These are phyloP conservation scores for Boletellus ananiceps DNA, from an alignment of 768 basidiomycete species.

Conservation along the genomic window DNA sequence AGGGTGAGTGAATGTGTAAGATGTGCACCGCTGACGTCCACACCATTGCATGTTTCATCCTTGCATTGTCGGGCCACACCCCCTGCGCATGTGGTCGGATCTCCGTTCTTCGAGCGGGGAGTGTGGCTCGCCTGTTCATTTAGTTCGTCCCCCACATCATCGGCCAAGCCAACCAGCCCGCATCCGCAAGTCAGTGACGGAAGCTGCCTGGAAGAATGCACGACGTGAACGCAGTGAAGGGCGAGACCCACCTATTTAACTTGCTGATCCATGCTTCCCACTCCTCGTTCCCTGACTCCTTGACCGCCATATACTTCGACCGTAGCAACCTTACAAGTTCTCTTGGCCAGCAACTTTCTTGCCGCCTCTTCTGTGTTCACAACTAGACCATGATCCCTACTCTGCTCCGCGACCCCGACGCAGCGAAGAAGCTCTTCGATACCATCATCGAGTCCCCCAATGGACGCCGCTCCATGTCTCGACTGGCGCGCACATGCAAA, in stretches of 20 bases:
- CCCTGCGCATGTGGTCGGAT: constrained; percentile 24
- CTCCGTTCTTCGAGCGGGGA: constrained; percentile 19
- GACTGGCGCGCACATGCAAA: constrained; percentile 71
- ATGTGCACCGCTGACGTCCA: constrained; percentile 5
- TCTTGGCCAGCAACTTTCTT: constrained; percentile 27
- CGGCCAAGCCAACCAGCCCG: constrained; percentile 27
- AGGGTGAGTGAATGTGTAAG: constrained; percentile 16
- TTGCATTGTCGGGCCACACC: constrained; percentile 21
- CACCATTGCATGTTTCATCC: constrained; percentile 4
- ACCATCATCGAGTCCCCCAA: constrained; percentile 52
- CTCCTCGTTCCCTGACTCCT: constrained; percentile 36
- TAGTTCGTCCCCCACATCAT: constrained; percentile 20
- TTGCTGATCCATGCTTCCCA: constrained; percentile 32
- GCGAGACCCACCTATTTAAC: constrained; percentile 37
- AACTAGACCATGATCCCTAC: constrained; percentile 48
- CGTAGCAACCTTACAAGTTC: constrained; percentile 27
- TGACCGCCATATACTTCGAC: constrained; percentile 32
- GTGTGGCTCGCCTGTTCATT: constrained; percentile 25
- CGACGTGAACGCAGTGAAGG: constrained; percentile 40
- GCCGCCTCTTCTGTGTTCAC: constrained; percentile 42
- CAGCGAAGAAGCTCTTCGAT: constrained; percentile 48
- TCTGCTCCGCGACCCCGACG: constrained; percentile 61
- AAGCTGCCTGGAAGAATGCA: constrained; percentile 30
- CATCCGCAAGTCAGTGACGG: constrained; percentile 30
- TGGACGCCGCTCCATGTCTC: constrained; percentile 63